phyloP scores from a whole-genome alignment of 2,329 filamentous ascomycete genomes.

The Fusarium nurragi region DNA sequence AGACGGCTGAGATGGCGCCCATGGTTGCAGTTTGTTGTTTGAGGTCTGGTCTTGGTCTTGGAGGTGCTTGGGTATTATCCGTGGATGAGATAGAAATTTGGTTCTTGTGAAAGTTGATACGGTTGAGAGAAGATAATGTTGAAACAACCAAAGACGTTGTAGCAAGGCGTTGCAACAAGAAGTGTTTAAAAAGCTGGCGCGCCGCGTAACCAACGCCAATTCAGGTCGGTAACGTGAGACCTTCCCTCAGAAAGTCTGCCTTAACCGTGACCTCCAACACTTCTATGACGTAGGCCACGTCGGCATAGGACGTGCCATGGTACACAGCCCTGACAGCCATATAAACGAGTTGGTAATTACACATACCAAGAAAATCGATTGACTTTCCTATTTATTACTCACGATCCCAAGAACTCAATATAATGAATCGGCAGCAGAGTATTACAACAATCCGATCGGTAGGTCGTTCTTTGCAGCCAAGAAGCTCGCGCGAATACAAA shows the following conservation, averaged over 20 bases:
- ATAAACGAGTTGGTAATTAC: background rate
- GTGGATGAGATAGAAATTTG: background rate
- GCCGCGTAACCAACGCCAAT: constrained; percentile 14
- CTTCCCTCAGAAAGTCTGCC: background rate
- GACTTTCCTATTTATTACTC: background rate
- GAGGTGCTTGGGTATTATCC: too few species aligned
- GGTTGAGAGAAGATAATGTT: background rate
- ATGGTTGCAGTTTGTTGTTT: constrained; percentile 50
- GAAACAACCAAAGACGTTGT: background rate
- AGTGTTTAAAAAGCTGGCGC: constrained; percentile 5
- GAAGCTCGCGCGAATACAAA: constrained; percentile 3
- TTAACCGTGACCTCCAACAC: constrained; percentile 1
- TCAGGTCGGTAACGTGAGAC: constrained; percentile 25
- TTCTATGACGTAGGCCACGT: constrained; percentile 28
- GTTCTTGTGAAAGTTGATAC: background rate
- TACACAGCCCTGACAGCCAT: background rate
- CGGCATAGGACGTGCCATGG: constrained; percentile 24
- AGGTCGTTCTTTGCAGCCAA: background rate
- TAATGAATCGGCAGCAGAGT: background rate
- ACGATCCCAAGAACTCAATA: background rate
- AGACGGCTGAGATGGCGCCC: constrained; percentile 59
- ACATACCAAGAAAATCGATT: background rate
- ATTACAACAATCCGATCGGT: too few species aligned
- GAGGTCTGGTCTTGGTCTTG: background rate
- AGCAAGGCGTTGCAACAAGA: background rate